A percentile compares a stretch with the other conserved stretches of the same genome.
phyloP scores from a whole-genome alignment of 208 protist genomes.

The Leishmania amazonensis region DNA sequence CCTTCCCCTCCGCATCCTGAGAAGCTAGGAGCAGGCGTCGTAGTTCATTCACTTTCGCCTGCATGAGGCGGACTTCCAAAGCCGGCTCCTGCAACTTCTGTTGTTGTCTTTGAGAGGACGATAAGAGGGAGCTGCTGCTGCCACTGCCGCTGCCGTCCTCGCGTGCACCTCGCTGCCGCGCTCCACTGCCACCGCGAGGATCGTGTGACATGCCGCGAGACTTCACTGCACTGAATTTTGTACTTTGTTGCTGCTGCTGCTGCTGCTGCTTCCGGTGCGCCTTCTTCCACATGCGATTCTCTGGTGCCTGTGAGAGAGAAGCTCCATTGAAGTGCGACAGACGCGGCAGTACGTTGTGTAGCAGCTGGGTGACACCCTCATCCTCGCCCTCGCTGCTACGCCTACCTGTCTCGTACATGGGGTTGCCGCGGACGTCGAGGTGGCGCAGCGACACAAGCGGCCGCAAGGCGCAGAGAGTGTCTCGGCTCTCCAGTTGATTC shows the following conservation, averaged over 20 bases:
- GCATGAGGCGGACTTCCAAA: conserved; percentile 51
- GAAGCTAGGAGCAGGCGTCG: conserved; percentile 47
- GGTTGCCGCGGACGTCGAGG: conserved; percentile 72
- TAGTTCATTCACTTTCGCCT: conserved; percentile 71
- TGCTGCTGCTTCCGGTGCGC: conserved; percentile 2
- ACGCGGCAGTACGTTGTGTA: conserved; percentile 46
- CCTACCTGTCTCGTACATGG: conserved; percentile 16
- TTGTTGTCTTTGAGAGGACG: not conserved
- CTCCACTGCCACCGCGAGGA: not conserved
- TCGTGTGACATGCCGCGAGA: not conserved
- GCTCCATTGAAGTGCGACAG: conserved; percentile 61
- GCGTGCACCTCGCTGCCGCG: not conserved
- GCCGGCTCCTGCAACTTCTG: not conserved
- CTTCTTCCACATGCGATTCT: conserved; percentile 42
- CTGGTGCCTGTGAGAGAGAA: conserved; percentile 67
- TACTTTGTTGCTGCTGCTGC: not conserved
- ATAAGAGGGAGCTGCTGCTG: not conserved
- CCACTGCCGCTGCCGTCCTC: not conserved
- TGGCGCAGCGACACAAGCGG: conserved; percentile 47
- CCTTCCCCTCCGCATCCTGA: conserved; percentile 47
- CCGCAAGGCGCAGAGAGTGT: conserved; percentile 38
- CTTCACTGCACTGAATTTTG: not conserved
- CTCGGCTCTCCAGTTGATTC: conserved; percentile 43
- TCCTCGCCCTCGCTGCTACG: not conserved
- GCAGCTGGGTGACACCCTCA: not conserved